Conservation (phyloP, 2,329 filamentous ascomycete species). For the Beauveria rudraprayagi region DNA sequence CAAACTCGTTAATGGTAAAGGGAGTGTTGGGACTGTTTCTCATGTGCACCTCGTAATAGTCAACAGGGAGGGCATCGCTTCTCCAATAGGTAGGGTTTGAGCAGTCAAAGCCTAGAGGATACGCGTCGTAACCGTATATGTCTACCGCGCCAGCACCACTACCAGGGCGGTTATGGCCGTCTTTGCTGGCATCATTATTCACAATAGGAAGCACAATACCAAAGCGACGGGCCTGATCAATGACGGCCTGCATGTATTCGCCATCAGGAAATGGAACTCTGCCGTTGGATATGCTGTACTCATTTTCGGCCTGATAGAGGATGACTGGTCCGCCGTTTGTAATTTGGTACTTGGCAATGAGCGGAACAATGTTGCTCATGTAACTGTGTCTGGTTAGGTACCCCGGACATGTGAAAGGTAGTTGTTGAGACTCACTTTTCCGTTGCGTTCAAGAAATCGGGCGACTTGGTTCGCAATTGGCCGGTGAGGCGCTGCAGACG, state of each 20-base stretch:
- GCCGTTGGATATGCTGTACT: constrained; percentile 34
- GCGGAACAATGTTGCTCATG: constrained; percentile 45
- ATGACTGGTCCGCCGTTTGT: constrained; percentile 68
- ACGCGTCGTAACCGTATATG: constrained; percentile 38
- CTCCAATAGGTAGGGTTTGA: constrained; percentile 47
- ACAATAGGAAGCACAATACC: constrained; percentile 64
- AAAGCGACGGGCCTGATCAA: constrained; percentile 52
- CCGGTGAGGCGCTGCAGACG: constrained; percentile 59
- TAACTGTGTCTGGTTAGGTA: constrained; percentile 33
- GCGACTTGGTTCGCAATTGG: constrained; percentile 47
- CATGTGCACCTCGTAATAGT: constrained; percentile 46
- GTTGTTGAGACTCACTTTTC: constrained; percentile 36
- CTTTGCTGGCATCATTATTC: constrained; percentile 54
- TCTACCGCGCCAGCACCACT: constrained; percentile 25
- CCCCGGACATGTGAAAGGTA: neutral
- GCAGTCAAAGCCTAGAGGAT: constrained; percentile 35
- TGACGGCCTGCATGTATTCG: constrained; percentile 58
- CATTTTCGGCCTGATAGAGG: constrained; percentile 64
- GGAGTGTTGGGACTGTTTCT: constrained; percentile 56
- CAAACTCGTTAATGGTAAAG: constrained; percentile 54
- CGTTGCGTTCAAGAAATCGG: constrained; percentile 52
- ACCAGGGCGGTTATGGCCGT: constrained; percentile 15
- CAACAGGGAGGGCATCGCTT: constrained; percentile 43
- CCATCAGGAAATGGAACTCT: constrained; percentile 49
- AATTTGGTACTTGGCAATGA: constrained; percentile 61